phyloP scores from a whole-genome alignment of 1,284 basidiomycete genomes.

The Lentinus polychrous region DNA sequence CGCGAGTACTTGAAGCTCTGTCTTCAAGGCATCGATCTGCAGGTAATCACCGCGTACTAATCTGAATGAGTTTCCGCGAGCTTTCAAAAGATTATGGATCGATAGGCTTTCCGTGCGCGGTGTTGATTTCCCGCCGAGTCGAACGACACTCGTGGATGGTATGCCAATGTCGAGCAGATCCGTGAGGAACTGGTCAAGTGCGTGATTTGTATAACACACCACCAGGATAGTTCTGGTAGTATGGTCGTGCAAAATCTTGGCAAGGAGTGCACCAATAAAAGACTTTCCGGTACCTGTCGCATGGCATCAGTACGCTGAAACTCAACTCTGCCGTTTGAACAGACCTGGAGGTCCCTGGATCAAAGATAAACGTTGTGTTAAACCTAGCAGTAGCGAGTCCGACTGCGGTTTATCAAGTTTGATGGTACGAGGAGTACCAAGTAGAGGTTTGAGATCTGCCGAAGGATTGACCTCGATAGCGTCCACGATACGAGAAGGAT shows the following conservation, averaged over 20 bases:
- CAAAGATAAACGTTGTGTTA: conserved; percentile 48
- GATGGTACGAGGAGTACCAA: conserved; percentile 33
- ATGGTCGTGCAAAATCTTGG: conserved; percentile 45
- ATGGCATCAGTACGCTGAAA: not conserved
- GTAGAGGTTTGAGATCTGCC: conserved; percentile 33
- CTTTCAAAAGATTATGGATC: conserved; percentile 27
- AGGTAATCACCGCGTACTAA: conserved; percentile 29
- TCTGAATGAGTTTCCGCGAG: conserved; percentile 9
- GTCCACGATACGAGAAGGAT: conserved; percentile 23
- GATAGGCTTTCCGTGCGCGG: conserved; percentile 34
- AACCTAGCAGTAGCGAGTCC: conserved; percentile 39
- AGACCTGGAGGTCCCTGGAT: conserved; percentile 64
- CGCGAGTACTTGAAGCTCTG: conserved; percentile 17
- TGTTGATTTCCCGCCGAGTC: conserved; percentile 51
- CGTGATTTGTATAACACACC: conserved; percentile 64
- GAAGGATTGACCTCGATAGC: conserved; percentile 27
- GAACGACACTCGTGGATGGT: conserved; percentile 35
- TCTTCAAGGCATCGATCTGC: conserved; percentile 32
- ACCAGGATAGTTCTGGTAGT: conserved; percentile 45
- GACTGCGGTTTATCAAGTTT: conserved; percentile 46
- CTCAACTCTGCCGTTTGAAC: conserved; percentile 11
- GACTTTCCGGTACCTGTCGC: conserved; percentile 58
- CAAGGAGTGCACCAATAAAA: conserved; percentile 57
- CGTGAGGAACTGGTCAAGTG: conserved; percentile 57
- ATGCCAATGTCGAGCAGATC: conserved; percentile 54